Evolutionary conservation across 495 filamentous ascomycete species (phyloP).

Genomic region (Chaetomium cochliodes): DNA sequence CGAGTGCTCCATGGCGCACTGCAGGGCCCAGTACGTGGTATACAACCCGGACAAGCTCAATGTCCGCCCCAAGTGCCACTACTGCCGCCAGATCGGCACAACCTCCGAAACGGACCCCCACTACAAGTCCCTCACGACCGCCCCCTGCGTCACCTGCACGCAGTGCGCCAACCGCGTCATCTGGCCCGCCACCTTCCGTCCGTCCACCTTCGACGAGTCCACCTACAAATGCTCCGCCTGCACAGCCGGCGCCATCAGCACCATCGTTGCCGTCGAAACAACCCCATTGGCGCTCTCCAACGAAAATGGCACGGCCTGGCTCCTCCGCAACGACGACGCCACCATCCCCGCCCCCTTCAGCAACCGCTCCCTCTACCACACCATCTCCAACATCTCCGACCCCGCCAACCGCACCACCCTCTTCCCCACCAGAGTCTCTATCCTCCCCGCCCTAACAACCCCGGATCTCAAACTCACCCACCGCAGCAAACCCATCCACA

Average conservation of each 20-base stretch:
- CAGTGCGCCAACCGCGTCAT: constrained; percentile 46
- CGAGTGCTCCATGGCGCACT: constrained; percentile 41
- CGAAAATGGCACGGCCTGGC: constrained; percentile 43
- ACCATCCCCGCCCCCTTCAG: constrained; percentile 38
- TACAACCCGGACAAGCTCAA: constrained; percentile 40
- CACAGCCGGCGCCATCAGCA: constrained; percentile 26
- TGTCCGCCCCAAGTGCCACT: constrained; percentile 48
- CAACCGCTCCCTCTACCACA: constrained; percentile 41
- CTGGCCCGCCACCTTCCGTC: constrained; percentile 42
- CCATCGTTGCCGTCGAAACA: constrained; percentile 36
- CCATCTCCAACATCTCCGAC: constrained; percentile 30
- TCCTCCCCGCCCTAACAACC: constrained; percentile 33
- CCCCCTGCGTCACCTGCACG: constrained; percentile 40
- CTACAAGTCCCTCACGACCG: constrained; percentile 13
- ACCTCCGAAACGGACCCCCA: constrained; percentile 9
- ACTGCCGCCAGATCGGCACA: constrained; percentile 35
- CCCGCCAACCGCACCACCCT: constrained; percentile 20
- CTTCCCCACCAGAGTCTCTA: constrained; percentile 36
- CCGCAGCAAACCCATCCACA: constrained; percentile 44
- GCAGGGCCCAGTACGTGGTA: constrained; percentile 50
- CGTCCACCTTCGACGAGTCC: constrained; percentile 24
- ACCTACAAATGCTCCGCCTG: constrained; percentile 44
- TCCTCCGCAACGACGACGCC: constrained; percentile 38
- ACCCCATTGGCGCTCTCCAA: constrained; percentile 31
- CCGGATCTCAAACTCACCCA: constrained; percentile 36